phyloP scores from a whole-genome alignment of 805 yeast genomes.

The Myxozyma kluyveri region DNA sequence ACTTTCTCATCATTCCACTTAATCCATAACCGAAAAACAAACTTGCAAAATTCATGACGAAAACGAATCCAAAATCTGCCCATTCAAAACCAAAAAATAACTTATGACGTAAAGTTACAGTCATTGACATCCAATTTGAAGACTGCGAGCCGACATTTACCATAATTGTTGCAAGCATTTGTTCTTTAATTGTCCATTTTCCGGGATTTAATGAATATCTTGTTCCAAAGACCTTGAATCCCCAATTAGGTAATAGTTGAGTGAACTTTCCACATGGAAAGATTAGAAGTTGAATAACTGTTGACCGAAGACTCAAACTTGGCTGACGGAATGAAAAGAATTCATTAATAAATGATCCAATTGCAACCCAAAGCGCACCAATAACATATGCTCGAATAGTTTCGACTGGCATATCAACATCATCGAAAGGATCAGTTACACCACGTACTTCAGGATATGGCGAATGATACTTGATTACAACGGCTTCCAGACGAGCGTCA shows the following conservation, averaged over 20 bases:
- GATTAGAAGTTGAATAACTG: slow-evolving; percentile 63
- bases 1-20: slow-evolving; percentile 61
- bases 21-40: slow-evolving; percentile 66
- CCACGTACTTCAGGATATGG: slow-evolving; percentile 62
- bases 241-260: slow-evolving; percentile 13
- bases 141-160: slow-evolving; percentile 13
- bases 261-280: slow-evolving; percentile 53
- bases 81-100: slow-evolving; percentile 31
- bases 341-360: slow-evolving; percentile 58
- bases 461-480: slow-evolving; percentile 44
- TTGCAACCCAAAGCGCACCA: slow-evolving; percentile 51
- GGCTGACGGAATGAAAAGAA: slow-evolving; percentile 61
- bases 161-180: slow-evolving; percentile 53
- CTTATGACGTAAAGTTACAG: slow-evolving; percentile 6
- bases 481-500: slow-evolving; percentile 40
- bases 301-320: slow-evolving; percentile 52
- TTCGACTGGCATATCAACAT: slow-evolving; percentile 49
- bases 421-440: slow-evolving; percentile 53
- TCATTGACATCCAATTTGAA: slow-evolving; percentile 12
- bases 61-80: slow-evolving; percentile 50
- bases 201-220: slow-evolving; percentile 53
- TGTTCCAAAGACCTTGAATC: slow-evolving; percentile 34
- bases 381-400: slow-evolving; percentile 57
- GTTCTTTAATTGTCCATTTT: slow-evolving; percentile 60
- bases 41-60: slow-evolving; percentile 52